Evolutionary conservation across 495 filamentous ascomycete genomes (phyloP), one percentile per base, ranked within the genome.

Genomic region (Alectoria sarmentosa): DNA sequence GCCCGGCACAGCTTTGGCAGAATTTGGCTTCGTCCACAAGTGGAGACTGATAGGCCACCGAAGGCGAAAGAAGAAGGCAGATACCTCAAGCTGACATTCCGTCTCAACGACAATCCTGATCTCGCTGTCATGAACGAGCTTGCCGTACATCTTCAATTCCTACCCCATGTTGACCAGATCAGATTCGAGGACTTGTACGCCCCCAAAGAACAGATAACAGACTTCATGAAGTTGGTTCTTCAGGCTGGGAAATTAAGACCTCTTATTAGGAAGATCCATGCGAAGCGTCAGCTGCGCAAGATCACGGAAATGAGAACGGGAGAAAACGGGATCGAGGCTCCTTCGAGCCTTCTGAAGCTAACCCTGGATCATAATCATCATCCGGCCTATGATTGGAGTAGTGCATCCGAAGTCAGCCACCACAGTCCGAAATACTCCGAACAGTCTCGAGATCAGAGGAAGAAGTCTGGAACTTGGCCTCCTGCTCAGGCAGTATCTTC

Each of bases 11-110:
- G 59, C 58, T 60, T 55, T 44, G 69, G 70, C 14, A 65, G 59
- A 26, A 69, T 72, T 36, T 71, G 64, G 67, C 62, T 72, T 3
- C 57, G 61, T n/a, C 70, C 70, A 5, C 64, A 69, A 54, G 34
- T 23, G n/a, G 14, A 23, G n/a, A 17, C 3, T 19, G 23, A 60
- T 10, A 1, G 26, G 23, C 61, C 61, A 39, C 52, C 60, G 6
- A 26, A 41, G 4, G 17, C 44, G 8, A 14, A 64, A 57, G 23
- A 63, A 37, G 58, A 52, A 36, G 37, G 58, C 2, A 68, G 41
- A 41, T 59, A 32, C n/a, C 66, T 72, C 2, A 67, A 67, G 34
- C 60, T 72, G 34, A 71, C 70, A 15, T 36, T 72, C 2, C 52
- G 63, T 57, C 60, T 72, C 4, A 63, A 67, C 42, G 26, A 63